Base-by-base conservation (phyloP, 345 rosid species). In the Mallotus nudiflorus region DNA sequence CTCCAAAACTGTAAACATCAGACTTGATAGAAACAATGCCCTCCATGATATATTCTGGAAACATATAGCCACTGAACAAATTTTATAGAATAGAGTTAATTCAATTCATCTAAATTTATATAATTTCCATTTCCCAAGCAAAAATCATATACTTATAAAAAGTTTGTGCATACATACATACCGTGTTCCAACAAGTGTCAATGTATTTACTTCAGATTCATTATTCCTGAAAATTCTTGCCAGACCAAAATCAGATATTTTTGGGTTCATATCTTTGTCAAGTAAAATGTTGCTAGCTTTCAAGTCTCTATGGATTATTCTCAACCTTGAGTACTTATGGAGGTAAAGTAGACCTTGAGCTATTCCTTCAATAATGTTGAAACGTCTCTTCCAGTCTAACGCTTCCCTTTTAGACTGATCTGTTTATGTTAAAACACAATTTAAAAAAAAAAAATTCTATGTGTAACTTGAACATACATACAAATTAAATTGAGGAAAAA, bases 11-110 rank as follows among this genome's bases (percentile, higher is more conserved):
- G 5, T 25, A 75, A 22, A 70, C 79, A 65, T 75, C 74, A 3
- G 78, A 75, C 51, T 75, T 75, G n/a, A 58, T 60, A n/a, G 71
- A 70, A 63, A 75, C 64, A 28, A 75, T 16, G n/a, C 75, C 75
- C 3, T 48, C 62, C 62, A 70, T 65, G 11, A 52, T 46, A 44
- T 75, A 75, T 51, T 75, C 75, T 3, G 75, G 75, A 20, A 71
- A 42, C 75, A 75, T 75, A 2, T 75, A 65, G 6, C 74, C 79
- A 19, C 75, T 65, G 58, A 27, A 29, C 20, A n/a, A 13, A 28
- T 54, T 44, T 1, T 1, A 6, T 1, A 24, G 25, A 16, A 24
- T 31, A 19, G 28, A 0, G 28, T 33, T 22, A 67, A 22, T 12
- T 35, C 35, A 28, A 5, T 39, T 40, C 6, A 20, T 37, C 9